Conservation (phyloP, 164 flowering plant species). For the Sextonia rubra region DNA sequence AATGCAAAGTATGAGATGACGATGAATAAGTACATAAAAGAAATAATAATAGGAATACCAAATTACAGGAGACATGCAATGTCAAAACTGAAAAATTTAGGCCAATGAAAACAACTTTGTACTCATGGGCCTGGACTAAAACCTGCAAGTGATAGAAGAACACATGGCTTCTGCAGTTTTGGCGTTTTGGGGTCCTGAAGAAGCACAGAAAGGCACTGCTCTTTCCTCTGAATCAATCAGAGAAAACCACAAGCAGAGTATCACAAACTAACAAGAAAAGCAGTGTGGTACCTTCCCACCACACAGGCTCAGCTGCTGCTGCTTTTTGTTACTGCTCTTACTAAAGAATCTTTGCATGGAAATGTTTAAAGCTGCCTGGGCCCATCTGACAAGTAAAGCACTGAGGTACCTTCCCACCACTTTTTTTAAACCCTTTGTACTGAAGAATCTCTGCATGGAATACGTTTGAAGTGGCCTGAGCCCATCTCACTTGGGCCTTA, state of each 20-base stretch:
- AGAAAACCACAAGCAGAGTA: constrained; percentile 3
- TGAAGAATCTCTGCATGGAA: no score
- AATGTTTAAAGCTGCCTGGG: no score
- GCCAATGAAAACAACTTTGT: background rate
- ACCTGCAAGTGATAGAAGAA: constrained; percentile 1
- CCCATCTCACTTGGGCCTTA: no score
- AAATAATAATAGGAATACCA: background rate
- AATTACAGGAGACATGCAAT: background rate
- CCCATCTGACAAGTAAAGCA: no score
- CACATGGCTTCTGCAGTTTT: constrained; percentile 8
- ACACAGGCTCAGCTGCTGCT: no score
- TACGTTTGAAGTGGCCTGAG: no score
- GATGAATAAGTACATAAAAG: background rate
- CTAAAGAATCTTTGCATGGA: no score
- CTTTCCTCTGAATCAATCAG: background rate
- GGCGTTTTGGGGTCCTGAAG: background rate
- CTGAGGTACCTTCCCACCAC: no score
- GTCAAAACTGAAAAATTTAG: no score
- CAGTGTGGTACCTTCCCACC: constrained; percentile 8
- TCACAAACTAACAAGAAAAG: background rate
- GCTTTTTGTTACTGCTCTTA: no score
- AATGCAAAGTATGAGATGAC: background rate
- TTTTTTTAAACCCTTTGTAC: no score
- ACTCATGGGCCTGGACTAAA: constrained; percentile 3
- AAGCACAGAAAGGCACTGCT: constrained; percentile 1